Evolutionary conservation across 2,329 filamentous ascomycete species (phyloP), one percentile per base, ranked within the genome.

Genomic region (Ceratocystis papillata): DNA sequence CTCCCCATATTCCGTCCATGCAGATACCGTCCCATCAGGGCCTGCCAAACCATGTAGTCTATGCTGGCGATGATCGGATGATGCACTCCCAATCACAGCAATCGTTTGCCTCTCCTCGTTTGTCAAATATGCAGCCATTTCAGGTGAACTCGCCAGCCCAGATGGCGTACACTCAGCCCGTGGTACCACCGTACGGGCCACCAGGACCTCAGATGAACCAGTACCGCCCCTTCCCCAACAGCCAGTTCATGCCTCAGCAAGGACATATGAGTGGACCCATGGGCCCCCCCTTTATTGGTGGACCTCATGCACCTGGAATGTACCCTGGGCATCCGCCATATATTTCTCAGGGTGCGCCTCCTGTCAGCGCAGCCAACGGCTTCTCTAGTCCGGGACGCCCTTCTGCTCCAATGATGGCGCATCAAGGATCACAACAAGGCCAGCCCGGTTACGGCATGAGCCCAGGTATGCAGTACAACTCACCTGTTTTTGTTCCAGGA

Each of bases 381-480:
- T 96, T 89, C 72, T 89, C 90, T n/a, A 96, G 93, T 73, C 93
- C 93, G 0, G 86, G 90, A 66, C 84, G 91, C 61, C 86, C 87
- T 33, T 74, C 79, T 22, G 90, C 94, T 12, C 87, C 90, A 1
- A 90, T 95, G 86, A 97, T 97, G 93, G 89, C 87, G 72, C 92
- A 92, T 70, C 90, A 96, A 77, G 90, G 90, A 65, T 96, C 92
- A 33, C 93, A 96, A 72, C 92, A 96, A 74, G 91, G 92, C 50
- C 90, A 95, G 73, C 85, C 78, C 72, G 84, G 79, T 77, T 92
- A 83, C 79, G 88, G 83, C 69, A 89, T 92, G 86, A 88, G 86
- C 71, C 87, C 87, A 55, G 86, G 80, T 64, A 81, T 87, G 75
- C 87, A 87, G 73, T 89, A 87, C 72, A 87, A 86, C 72, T 88